These are phyloP conservation scores for Torulaspora quercuum DNA, from an alignment of 805 yeast species.

Conservation along the genomic window DNA sequence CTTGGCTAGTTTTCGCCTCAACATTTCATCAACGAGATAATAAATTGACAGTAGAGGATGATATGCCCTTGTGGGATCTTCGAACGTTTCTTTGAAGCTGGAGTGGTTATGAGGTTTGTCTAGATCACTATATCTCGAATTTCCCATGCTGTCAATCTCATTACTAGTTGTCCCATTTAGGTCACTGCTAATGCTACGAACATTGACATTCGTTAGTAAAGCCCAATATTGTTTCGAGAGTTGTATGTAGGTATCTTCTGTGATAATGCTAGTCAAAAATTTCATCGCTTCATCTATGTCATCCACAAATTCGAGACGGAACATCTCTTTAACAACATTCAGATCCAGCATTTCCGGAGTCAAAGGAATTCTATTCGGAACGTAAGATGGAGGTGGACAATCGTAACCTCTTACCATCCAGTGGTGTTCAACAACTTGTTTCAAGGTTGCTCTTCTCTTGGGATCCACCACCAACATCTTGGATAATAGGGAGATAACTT, in stretches of 20 bases:
- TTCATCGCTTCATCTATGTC: constrained; percentile 51
- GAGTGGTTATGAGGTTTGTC: constrained; percentile 10
- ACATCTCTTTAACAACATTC: constrained; percentile 72
- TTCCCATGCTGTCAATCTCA: constrained; percentile 6
- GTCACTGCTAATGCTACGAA: constrained; percentile 15
- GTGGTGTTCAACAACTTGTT: constrained; percentile 80
- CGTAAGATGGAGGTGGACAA: constrained; percentile 59
- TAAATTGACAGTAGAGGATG: constrained; percentile 89
- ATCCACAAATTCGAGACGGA: constrained; percentile 74
- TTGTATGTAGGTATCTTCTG: constrained; percentile 56
- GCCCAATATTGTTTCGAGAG: constrained; percentile 33
- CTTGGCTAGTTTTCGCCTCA: constrained; percentile 62
- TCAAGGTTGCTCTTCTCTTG: constrained; percentile 67
- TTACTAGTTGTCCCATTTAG: constrained; percentile 11
- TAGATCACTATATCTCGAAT: constrained; percentile 1
- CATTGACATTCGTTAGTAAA: constrained; percentile 15
- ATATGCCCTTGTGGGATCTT: constrained; percentile 81
- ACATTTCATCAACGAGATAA: constrained; percentile 80
- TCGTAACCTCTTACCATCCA: constrained; percentile 94
- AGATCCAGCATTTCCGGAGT: constrained; percentile 35
- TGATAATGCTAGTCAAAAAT: constrained; percentile 55
- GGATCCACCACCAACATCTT: constrained; percentile 94
- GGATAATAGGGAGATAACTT: constrained; percentile 73
- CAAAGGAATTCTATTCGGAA: constrained; percentile 78
- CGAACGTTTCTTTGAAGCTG: constrained; percentile 14